These are phyloP conservation scores for Tubosaeta sp. DNA, from an alignment of 768 basidiomycete genomes.

Conservation along the genomic window DNA sequence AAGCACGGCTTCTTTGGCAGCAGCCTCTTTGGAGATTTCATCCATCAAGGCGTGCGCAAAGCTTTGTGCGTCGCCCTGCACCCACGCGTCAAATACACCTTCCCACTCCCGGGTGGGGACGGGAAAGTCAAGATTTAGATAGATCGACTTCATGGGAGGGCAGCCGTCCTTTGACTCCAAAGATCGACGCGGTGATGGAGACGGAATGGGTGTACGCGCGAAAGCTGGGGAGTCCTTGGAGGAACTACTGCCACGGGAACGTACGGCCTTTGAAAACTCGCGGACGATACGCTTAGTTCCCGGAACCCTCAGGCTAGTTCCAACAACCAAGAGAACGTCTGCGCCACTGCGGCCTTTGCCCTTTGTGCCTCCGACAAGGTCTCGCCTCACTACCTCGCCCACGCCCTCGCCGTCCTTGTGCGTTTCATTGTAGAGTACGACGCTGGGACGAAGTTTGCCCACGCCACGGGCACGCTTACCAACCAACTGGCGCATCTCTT, in stretches of 20 bases:
- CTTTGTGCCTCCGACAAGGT: constrained; percentile 67
- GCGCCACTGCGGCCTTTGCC: constrained; percentile 69
- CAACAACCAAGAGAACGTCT: constrained; percentile 84
- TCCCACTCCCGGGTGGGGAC: constrained; percentile 85
- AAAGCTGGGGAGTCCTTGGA: constrained; percentile 29
- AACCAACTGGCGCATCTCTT: constrained; percentile 63
- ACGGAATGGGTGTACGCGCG: constrained; percentile 36
- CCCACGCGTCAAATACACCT: constrained; percentile 85
- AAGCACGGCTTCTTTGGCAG: constrained; percentile 47
- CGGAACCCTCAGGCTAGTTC: constrained; percentile 84
- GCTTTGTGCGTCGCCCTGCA: constrained; percentile 81
- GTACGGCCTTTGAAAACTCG: constrained; percentile 79
- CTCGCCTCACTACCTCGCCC: constrained; percentile 76
- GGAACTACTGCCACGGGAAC: constrained; percentile 41
- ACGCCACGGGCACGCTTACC: constrained; percentile 79
- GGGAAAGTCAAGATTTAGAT: constrained; percentile 85
- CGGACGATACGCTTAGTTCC: constrained; percentile 90
- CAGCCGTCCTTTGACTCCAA: constrained; percentile 41
- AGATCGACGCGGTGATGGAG: constrained; percentile 44
- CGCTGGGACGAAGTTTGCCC: constrained; percentile 78
- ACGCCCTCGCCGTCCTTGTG: constrained; percentile 87
- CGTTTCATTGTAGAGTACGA: constrained; percentile 86
- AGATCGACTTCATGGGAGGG: constrained; percentile 61
- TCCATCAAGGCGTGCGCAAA: constrained; percentile 62
- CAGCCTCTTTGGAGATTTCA: constrained; percentile 54